Base-by-base conservation (phyloP, 805 yeast species). In the Vanderwaltozyma tropicalis region DNA sequence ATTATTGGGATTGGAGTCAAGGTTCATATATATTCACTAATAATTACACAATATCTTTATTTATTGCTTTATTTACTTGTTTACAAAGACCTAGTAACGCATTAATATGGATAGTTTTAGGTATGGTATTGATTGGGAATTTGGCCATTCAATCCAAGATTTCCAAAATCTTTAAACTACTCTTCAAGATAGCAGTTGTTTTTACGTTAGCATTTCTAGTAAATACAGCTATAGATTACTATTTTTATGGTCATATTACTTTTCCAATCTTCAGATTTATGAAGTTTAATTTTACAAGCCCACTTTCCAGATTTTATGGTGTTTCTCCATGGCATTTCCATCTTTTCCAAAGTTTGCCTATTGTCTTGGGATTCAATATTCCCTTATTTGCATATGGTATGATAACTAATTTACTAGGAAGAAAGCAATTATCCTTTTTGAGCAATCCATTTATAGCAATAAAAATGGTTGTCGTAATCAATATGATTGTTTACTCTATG, bases 81-180 rank as follows among this genome's bases (percentile, higher is more conserved):
- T 61, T 86, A 0, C 72, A 86, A 7, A 67, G 98, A 41, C 97
- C 98, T 0, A 85, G 95, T 0, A 87, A 84, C 55, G 80, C 69
- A 0, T 49, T 88, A 1, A 61, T 87, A 3, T 92, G 98, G 98
- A 24, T 69, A 0, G 62, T 68, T 20, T 57, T 83, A 17, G 95
- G 92, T 0, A 28, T 55, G 0, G 48, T 53, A 18, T 35, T 64
- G 11, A 35, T 66, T 1, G 1, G 38, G 16, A 34, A 42, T 27
- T 28, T 56, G 37, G 14, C 31, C 34, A 16, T 32, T 12, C 11
- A 16, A 8, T 24, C 41, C 37, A 27, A 44, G 29, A 15, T 39
- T 19, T 40, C 41, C 41, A 31, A 15, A 3, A 43, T 17, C 33
- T 28, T 42, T n/a, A 37, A 13, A 40, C 44, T 34, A 13, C 60